Percentiles rank a stretch among this genome's conserved stretches.
These are phyloP conservation scores for Bertia moriformis DNA, from an alignment of 2,329 filamentous ascomycete species.

Conservation along the genomic window DNA sequence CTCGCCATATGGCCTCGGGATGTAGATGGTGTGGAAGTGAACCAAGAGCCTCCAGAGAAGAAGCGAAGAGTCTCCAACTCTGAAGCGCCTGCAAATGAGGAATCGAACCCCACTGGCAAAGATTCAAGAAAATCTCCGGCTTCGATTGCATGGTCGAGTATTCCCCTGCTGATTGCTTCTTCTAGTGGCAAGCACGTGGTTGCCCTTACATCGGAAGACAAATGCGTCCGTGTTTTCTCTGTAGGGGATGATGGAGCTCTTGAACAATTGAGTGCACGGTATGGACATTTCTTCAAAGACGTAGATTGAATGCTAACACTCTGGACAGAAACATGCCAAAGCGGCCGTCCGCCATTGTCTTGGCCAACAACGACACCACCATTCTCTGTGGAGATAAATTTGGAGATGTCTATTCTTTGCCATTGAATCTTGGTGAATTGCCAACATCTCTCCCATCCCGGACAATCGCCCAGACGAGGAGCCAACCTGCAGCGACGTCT, in stretches of 20 bases:
- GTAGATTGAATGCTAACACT: not conserved
- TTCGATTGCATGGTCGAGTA: conserved; percentile 30
- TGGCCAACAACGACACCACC: conserved; percentile 55
- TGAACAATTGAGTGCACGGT: conserved; percentile 60
- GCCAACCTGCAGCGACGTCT: conserved; percentile 36
- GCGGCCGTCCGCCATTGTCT: conserved; percentile 61
- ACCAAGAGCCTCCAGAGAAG: not conserved
- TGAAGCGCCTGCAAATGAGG: not conserved
- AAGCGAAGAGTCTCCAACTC: not conserved
- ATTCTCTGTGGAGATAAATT: conserved; percentile 89
- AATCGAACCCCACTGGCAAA: not conserved
- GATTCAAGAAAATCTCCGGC: too few species aligned
- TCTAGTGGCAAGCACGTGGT: conserved; percentile 54
- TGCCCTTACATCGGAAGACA: conserved; percentile 79
- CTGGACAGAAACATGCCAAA: conserved; percentile 68
- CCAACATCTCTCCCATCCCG: too few species aligned
- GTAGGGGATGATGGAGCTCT: conserved; percentile 47
- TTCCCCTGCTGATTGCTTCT: conserved; percentile 56
- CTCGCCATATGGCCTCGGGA: not conserved
- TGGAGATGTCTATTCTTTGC: conserved; percentile 83
- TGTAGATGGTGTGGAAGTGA: not conserved
- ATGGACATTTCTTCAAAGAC: conserved; percentile 7
- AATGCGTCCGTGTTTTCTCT: conserved; percentile 71
- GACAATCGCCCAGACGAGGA: conserved; percentile 10
- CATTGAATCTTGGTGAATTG: conserved; percentile 28